Evolutionary conservation across 805 yeast genomes (phyloP).

Genomic region (Wickerhamiella spandovensis): DNA sequence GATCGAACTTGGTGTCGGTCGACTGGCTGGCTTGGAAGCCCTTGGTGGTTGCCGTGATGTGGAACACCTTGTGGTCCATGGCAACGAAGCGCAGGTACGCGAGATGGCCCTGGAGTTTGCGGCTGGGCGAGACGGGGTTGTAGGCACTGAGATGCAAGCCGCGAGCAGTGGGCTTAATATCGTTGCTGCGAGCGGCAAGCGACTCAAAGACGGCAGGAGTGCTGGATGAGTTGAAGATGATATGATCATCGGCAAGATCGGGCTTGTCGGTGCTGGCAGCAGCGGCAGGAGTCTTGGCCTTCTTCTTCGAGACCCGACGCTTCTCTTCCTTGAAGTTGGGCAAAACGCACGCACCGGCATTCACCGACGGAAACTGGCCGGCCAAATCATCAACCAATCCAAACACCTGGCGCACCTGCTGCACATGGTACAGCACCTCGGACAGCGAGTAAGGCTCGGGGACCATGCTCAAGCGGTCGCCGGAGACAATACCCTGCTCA

Average conservation of each 20-base stretch:
- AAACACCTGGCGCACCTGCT: slow-evolving; percentile 48
- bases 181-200: slow-evolving; percentile 1
- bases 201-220: not conserved
- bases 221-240: not conserved
- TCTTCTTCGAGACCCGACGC: slow-evolving; percentile 2
- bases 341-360: slow-evolving; percentile 15
- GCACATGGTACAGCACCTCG: slow-evolving; percentile 48
- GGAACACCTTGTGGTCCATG: slow-evolving; percentile 64
- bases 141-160: slow-evolving; percentile 66
- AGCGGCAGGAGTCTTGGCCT: slow-evolving; percentile 1
- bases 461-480: slow-evolving; percentile 33
- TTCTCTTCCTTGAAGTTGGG: slow-evolving; percentile 20
- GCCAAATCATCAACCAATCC: slow-evolving; percentile 27
- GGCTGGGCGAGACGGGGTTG: slow-evolving; percentile 68
- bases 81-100: slow-evolving; percentile 64
- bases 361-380: slow-evolving; percentile 8
- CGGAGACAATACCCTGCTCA: slow-evolving; percentile 24
- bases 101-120: slow-evolving; percentile 59
- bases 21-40: slow-evolving; percentile 67
- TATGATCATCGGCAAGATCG: slow-evolving; percentile 8
- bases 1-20: slow-evolving; percentile 56
- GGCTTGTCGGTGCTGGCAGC: slow-evolving; percentile 8
- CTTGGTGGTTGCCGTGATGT: slow-evolving; percentile 61
- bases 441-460: slow-evolving; percentile 49
- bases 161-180: slow-evolving; percentile 27